These are phyloP conservation scores for Eucalyptus erythrocorys DNA, from an alignment of 345 rosid species.

Conservation along the genomic window DNA sequence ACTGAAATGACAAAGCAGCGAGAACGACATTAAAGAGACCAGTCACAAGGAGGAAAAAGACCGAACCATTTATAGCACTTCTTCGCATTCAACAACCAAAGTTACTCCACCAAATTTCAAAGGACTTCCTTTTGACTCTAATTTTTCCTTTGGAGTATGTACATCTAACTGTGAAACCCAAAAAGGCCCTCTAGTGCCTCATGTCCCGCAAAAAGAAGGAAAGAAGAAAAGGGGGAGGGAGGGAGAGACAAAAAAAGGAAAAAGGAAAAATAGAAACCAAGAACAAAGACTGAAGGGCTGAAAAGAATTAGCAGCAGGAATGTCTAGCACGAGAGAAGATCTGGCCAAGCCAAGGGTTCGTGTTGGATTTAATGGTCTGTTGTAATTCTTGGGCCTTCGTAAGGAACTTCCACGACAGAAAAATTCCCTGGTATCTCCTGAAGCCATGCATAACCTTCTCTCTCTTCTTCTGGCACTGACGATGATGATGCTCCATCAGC, in stretches of 20 bases:
- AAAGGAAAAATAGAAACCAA: neutral
- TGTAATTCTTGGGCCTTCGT: constrained; percentile 42
- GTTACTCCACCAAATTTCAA: neutral
- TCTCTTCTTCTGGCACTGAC: constrained; percentile 37
- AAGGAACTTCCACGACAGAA: constrained; percentile 26
- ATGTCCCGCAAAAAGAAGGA: neutral
- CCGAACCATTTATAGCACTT: neutral
- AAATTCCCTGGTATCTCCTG: constrained; percentile 55
- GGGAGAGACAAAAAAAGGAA: neutral
- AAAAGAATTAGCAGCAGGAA: neutral
- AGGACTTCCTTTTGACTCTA: neutral
- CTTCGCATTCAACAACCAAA: neutral
- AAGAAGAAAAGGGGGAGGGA: neutral
- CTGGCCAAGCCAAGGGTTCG: neutral
- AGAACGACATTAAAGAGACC: neutral
- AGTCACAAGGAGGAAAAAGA: neutral
- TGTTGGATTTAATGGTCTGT: neutral
- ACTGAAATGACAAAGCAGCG: neutral
- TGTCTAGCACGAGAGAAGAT: neutral
- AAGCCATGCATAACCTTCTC: constrained; percentile 58
- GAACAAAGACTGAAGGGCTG: neutral
- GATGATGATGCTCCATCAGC: constrained; percentile 21
- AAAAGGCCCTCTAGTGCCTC: neutral
- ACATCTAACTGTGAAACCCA: neutral
- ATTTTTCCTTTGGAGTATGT: neutral